phyloP scores from a whole-genome alignment of 352 stramenopile genomes.

The Pythium grandisporangium region DNA sequence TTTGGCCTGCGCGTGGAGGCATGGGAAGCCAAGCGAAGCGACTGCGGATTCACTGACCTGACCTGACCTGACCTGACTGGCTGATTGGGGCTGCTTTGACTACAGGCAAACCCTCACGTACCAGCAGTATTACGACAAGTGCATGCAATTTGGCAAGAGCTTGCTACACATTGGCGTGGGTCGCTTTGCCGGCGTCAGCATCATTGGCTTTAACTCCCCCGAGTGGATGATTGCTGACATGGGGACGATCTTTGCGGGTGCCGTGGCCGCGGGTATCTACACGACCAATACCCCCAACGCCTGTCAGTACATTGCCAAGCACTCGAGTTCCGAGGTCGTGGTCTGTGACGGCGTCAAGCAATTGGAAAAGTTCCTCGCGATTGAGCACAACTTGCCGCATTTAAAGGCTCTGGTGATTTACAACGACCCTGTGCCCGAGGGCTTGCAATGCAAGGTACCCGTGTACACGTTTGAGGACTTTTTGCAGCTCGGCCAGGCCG shows the following conservation, averaged over 20 bases:
- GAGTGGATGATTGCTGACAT: constrained; percentile 92
- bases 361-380: constrained; percentile 90
- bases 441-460: constrained; percentile 49
- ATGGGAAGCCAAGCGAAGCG: no score
- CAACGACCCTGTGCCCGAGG: constrained; percentile 70
- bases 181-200: constrained; percentile 73
- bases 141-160: constrained; percentile 66
- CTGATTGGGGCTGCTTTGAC: not conserved
- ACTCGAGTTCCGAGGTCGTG: constrained; percentile 89
- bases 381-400: constrained; percentile 79
- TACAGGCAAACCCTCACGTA: constrained; percentile 52
- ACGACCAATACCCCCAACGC: constrained; percentile 90
- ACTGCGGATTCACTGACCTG: not conserved
- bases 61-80: not conserved
- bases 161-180: constrained; percentile 64
- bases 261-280: constrained; percentile 93
- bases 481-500: constrained; percentile 53
- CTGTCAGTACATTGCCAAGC: constrained; percentile 91
- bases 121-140: constrained; percentile 75
- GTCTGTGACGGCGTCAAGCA: constrained; percentile 91
- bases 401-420: constrained; percentile 95
- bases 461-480: constrained; percentile 81
- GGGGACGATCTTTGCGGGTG: constrained; percentile 89
- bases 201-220: constrained; percentile 88
- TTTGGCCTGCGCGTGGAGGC: not conserved